Evolutionary conservation across 108 stramenopile genomes (phyloP).

Genomic region (Cylindrotheca closterium): DNA sequence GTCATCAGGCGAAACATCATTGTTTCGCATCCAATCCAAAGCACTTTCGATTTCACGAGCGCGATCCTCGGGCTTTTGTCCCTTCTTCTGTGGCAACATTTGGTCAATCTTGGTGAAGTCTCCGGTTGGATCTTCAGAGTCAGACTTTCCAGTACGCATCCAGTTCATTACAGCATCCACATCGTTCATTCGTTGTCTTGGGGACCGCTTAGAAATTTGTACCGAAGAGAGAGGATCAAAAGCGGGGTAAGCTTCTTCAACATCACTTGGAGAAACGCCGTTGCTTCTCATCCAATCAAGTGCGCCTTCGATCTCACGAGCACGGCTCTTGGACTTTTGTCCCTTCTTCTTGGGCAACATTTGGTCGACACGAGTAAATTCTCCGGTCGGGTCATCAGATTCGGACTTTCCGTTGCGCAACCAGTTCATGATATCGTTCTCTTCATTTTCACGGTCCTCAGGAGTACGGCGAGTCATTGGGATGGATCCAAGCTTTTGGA

Average conservation of each 20-base stretch:
- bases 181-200: slow-evolving; percentile 10
- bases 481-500: slow-evolving; percentile 7
- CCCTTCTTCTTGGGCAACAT: slow-evolving; percentile 9
- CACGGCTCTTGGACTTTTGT: slow-evolving; percentile 11
- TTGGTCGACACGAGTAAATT: slow-evolving; percentile 14
- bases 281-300: slow-evolving; percentile 41
- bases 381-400: slow-evolving; percentile 2
- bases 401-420: slow-evolving; percentile 6
- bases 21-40: slow-evolving; percentile 18
- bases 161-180: slow-evolving; percentile 28
- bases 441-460: slow-evolving; percentile 12
- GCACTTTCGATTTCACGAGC: slow-evolving; percentile 14
- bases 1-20: neutral
- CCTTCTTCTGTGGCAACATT: slow-evolving; percentile 9
- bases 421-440: slow-evolving; percentile 20
- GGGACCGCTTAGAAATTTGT: slow-evolving; percentile 6
- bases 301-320: slow-evolving; percentile 12
- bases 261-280: slow-evolving; percentile 10
- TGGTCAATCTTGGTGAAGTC: slow-evolving; percentile 3
- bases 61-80: slow-evolving; percentile 11
- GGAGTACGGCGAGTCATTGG: slow-evolving; percentile 7
- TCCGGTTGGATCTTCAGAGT: slow-evolving; percentile 1
- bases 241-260: neutral
- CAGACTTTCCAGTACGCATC: slow-evolving; percentile 20
- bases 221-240: neutral